Evolutionary conservation across 305 asterid genomes (phyloP).

Genomic region (Solanum hybrid): DNA sequence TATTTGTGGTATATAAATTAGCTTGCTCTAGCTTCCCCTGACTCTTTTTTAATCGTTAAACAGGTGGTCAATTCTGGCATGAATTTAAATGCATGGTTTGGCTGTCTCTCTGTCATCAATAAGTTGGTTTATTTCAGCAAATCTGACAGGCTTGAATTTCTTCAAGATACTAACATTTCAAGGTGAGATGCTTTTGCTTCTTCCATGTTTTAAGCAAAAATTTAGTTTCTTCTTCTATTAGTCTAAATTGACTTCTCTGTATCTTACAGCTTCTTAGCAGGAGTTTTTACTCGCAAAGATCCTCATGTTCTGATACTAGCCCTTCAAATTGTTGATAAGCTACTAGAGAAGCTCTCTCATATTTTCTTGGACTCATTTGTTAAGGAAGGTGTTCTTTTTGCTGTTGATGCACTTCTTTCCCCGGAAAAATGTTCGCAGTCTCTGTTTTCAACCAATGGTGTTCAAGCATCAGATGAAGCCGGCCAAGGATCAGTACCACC

Average conservation of each 20-base stretch:
- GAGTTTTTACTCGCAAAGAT: constrained; percentile 83
- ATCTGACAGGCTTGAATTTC: constrained; percentile 57
- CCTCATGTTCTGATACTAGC: constrained; percentile 59
- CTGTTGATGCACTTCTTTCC: constrained; percentile 56
- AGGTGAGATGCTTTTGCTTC: constrained; percentile 40
- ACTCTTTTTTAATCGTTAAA: constrained; percentile 19
- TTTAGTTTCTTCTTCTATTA: constrained; percentile 1
- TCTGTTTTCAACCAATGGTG: constrained; percentile 43
- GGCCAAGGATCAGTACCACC: constrained; percentile 27
- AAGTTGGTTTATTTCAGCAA: constrained; percentile 80
- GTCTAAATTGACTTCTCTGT: background rate
- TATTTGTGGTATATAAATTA: constrained; percentile 5
- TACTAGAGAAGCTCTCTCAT: constrained; percentile 69
- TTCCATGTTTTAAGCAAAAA: constrained; percentile 3
- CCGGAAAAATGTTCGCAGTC: constrained; percentile 44
- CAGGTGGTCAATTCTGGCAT: constrained; percentile 95
- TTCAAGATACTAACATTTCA: constrained; percentile 57
- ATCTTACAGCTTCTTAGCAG: constrained; percentile 79
- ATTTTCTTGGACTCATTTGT: constrained; percentile 58
- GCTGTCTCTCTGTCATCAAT: constrained; percentile 78
- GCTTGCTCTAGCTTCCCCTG: constrained; percentile 1
- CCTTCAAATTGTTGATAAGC: constrained; percentile 69
- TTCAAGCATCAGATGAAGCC: constrained; percentile 29
- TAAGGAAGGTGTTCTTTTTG: constrained; percentile 84
- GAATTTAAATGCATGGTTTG: constrained; percentile 59